These are phyloP conservation scores for Proliferodiscus dingleyae DNA, from an alignment of 2,329 filamentous ascomycete genomes.

Conservation along the genomic window DNA sequence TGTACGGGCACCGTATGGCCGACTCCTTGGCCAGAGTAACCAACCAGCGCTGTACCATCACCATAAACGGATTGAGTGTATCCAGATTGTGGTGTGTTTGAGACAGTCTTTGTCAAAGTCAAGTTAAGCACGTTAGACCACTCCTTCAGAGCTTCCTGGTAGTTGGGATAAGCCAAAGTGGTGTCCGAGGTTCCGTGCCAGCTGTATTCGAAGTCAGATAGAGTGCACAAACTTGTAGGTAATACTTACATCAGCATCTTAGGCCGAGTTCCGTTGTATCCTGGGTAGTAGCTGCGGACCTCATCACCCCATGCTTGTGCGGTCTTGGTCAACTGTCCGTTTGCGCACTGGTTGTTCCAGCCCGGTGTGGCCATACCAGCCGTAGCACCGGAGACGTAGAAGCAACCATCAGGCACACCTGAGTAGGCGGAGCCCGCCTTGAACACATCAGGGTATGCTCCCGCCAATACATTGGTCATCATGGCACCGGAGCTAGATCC, in stretches of 20 bases:
- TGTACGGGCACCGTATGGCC: slow-evolving; percentile 31
- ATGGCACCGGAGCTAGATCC: slow-evolving; percentile 43
- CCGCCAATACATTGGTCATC: slow-evolving; percentile 46
- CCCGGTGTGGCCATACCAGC: slow-evolving; percentile 39
- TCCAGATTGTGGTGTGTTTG: slow-evolving; percentile 26
- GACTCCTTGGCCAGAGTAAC: slow-evolving; percentile 28
- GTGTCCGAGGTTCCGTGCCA: slow-evolving; percentile 35
- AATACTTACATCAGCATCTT: slow-evolving; percentile 32
- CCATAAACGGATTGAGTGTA: slow-evolving; percentile 34
- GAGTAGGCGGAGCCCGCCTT: slow-evolving; percentile 40
- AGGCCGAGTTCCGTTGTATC: slow-evolving; percentile 36
- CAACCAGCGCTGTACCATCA: slow-evolving; percentile 31
- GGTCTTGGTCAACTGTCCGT: slow-evolving; percentile 23
- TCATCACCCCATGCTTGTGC: slow-evolving; percentile 45
- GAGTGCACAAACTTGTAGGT: slow-evolving; percentile 30
- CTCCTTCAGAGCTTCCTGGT: slow-evolving; percentile 40
- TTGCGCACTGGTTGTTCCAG: slow-evolving; percentile 50
- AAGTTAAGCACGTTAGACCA: slow-evolving; percentile 41
- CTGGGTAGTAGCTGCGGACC: slow-evolving; percentile 37
- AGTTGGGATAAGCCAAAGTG: slow-evolving; percentile 36
- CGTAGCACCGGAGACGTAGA: slow-evolving; percentile 37
- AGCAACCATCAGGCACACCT: slow-evolving; percentile 41
- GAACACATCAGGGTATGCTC: slow-evolving; percentile 44
- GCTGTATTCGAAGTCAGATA: slow-evolving; percentile 34
- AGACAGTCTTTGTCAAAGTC: slow-evolving; percentile 22